Conservation (phyloP, 805 yeast genomes). For the Sugiyamaella mastotermitis region DNA sequence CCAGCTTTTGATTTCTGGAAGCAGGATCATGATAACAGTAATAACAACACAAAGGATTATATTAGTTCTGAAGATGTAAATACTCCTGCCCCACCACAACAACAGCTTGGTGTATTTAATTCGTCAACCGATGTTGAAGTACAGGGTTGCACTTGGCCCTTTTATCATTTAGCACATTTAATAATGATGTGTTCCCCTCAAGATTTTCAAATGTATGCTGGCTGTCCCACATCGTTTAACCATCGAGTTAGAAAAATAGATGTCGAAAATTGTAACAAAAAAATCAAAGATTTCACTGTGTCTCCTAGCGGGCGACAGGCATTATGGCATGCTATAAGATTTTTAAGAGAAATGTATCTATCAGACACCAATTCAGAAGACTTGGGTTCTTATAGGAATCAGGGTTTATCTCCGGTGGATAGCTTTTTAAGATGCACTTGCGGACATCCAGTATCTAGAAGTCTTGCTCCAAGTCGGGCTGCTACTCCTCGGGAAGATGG, state of each 20-base stretch:
- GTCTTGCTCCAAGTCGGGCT: constrained; percentile 15
- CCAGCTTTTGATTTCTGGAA: constrained; percentile 70
- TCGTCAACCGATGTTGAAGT: constrained; percentile 4
- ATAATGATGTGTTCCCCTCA: constrained; percentile 67
- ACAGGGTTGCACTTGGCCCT: constrained; percentile 53
- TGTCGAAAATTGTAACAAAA: constrained; percentile 41
- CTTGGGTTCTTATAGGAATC: constrained; percentile 13
- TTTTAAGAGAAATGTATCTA: constrained; percentile 56
- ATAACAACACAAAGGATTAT: neutral
- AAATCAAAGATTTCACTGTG: constrained; percentile 49
- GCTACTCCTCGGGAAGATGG: constrained; percentile 20
- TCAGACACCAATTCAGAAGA: constrained; percentile 39
- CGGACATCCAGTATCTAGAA: constrained; percentile 12
- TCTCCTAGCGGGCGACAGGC: constrained; percentile 45
- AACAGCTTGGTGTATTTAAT: constrained; percentile 6
- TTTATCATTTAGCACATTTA: constrained; percentile 69
- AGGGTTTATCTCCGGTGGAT: constrained; percentile 5
- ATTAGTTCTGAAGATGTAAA: neutral
- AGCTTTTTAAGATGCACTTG: constrained; percentile 14
- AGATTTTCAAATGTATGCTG: constrained; percentile 73
- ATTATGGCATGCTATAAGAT: constrained; percentile 54
- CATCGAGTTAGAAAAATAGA: constrained; percentile 51
- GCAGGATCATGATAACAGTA: constrained; percentile 20
- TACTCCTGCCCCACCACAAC: constrained; percentile 2
- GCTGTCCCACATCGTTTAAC: constrained; percentile 77